Evolutionary conservation across 345 rosid species (phyloP).

Genomic region (Alliaria petiolata): DNA sequence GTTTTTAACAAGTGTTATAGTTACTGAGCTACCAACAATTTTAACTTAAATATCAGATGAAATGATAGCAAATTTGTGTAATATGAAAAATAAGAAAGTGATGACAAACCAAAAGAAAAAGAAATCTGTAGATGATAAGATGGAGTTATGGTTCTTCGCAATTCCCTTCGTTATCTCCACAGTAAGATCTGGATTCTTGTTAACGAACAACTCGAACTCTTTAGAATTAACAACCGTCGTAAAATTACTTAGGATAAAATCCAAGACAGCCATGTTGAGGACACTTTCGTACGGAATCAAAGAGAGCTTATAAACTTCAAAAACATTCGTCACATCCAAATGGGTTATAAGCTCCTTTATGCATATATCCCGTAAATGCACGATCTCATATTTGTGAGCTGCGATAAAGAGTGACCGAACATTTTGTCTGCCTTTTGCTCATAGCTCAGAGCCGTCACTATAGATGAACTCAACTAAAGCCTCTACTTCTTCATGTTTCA

Average conservation of each 20-base stretch:
- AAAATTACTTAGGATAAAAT: neutral
- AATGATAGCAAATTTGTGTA: neutral
- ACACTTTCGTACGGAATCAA: neutral
- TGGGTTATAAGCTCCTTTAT: too few species aligned
- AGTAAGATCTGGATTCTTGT: neutral
- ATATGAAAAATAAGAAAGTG: neutral
- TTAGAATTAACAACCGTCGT: neutral
- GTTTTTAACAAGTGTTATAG: too few species aligned
- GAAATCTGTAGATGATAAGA: neutral
- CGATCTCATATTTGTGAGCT: constrained; percentile 1
- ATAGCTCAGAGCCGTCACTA: neutral
- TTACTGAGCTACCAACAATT: neutral
- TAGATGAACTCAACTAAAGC: constrained; percentile 13
- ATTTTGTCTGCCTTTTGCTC: neutral
- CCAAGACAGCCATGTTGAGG: neutral
- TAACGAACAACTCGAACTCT: neutral
- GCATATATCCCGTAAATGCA: neutral
- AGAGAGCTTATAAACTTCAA: neutral
- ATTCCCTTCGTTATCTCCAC: neutral
- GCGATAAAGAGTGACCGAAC: neutral
- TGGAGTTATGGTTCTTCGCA: neutral
- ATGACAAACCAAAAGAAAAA: neutral
- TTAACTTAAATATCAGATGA: too few species aligned
- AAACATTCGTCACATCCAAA: neutral
- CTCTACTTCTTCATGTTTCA: constrained; percentile 8